Percentiles rank a stretch among this genome's conserved stretches.
These are phyloP conservation scores for Wallemia hederae DNA, from an alignment of 1,284 basidiomycete genomes.

Conservation along the genomic window DNA sequence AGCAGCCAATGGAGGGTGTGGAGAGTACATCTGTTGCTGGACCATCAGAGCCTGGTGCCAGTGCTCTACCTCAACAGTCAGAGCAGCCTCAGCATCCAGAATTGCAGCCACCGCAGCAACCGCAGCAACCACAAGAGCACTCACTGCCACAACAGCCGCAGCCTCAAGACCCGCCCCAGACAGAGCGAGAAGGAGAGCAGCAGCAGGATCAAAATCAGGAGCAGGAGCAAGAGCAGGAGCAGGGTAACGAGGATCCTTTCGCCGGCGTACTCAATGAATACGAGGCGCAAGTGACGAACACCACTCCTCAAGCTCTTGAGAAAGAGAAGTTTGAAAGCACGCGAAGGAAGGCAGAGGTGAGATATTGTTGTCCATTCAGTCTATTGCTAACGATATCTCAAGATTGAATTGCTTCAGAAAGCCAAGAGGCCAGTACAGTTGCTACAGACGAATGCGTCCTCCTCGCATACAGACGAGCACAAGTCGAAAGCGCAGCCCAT, in stretches of 20 bases:
- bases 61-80: too few relatives aligned
- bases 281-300: conserved; percentile 47
- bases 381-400: not conserved
- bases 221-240: conserved; percentile 10
- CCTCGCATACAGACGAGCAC: not conserved
- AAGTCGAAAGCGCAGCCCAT: conserved; percentile 27
- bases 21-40: conserved; percentile 3
- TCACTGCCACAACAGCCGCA: too few relatives aligned
- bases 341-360: conserved; percentile 36
- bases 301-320: conserved; percentile 35
- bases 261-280: conserved; percentile 40
- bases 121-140: too few relatives aligned
- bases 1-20: not conserved
- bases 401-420: not conserved
- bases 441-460: not conserved
- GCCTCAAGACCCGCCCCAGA: conserved; percentile 4
- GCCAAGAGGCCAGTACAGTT: not conserved
- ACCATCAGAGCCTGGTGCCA: not conserved
- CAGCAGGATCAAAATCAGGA: conserved; percentile 9
- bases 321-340: conserved; percentile 46
- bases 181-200: conserved; percentile 7
- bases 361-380: conserved; percentile 3
- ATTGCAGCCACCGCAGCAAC: not conserved
- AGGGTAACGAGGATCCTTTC: conserved; percentile 25
- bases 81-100: too few relatives aligned